Conservation (phyloP, 768 basidiomycete genomes). For the Suillus discolor region DNA sequence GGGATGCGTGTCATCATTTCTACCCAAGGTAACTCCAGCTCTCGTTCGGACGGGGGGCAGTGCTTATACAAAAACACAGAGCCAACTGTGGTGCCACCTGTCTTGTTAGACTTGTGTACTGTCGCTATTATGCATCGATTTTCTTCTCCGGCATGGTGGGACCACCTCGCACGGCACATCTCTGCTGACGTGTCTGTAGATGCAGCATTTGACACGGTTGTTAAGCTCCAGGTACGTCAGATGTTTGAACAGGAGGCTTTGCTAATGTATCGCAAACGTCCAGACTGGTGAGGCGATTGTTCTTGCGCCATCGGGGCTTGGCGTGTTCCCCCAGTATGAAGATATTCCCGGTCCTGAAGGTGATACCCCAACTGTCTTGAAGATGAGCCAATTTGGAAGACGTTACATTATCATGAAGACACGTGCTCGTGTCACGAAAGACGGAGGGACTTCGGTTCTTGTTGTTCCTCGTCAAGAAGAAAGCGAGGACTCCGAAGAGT, state of each 20-base stretch:
- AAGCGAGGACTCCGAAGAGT: background rate
- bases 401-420: slow-evolving; percentile 55
- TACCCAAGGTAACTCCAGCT: slow-evolving; percentile 52
- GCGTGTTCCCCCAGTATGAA: slow-evolving; percentile 25
- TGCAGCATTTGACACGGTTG: slow-evolving; percentile 59
- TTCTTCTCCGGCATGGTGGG: slow-evolving; percentile 68
- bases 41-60: background rate
- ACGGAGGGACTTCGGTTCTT: slow-evolving; percentile 58
- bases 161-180: slow-evolving; percentile 60
- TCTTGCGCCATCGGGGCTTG: slow-evolving; percentile 58
- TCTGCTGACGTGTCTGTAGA: slow-evolving; percentile 51
- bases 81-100: slow-evolving; percentile 62
- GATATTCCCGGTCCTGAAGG: slow-evolving; percentile 15
- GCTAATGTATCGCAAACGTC: slow-evolving; percentile 2
- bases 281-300: slow-evolving; percentile 69
- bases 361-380: background rate
- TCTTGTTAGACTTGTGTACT: slow-evolving; percentile 59
- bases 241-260: background rate
- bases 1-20: slow-evolving; percentile 67
- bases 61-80: slow-evolving; percentile 36
- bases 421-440: slow-evolving; percentile 50
- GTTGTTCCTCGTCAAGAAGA: slow-evolving; percentile 13
- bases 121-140: slow-evolving; percentile 62
- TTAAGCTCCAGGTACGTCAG: slow-evolving; percentile 51
- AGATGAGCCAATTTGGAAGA: slow-evolving; percentile 44